Evolutionary conservation across 1,284 basidiomycete genomes (phyloP).

Genomic region (Tilletia horrida): DNA sequence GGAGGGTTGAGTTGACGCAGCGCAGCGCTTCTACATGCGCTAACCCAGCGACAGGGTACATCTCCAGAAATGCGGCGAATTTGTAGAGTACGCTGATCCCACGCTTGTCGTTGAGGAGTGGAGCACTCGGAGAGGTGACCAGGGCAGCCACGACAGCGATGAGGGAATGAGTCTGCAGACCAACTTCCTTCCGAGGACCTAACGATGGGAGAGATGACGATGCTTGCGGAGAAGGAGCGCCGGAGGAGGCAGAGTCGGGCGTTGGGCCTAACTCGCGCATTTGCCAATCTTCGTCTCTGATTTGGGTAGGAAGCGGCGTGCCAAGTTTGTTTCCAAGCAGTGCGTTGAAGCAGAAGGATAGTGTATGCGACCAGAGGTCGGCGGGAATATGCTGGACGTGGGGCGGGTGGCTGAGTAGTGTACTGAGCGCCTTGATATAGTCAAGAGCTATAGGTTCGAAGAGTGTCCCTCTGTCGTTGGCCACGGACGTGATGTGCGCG

Average conservation of each 20-base stretch:
- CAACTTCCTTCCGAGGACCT: neutral
- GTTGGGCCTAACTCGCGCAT: neutral
- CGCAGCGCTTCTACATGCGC: constrained; percentile 37
- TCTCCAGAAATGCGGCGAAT: constrained; percentile 29
- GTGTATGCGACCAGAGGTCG: constrained; percentile 67
- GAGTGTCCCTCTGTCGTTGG: constrained; percentile 61
- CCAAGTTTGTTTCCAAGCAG: constrained; percentile 31
- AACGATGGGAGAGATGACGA: neutral
- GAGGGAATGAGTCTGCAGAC: neutral
- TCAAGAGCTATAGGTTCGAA: constrained; percentile 69
- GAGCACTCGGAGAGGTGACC: constrained; percentile 23
- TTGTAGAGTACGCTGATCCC: constrained; percentile 33
- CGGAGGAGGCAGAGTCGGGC: neutral
- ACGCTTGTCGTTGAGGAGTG: constrained; percentile 24
- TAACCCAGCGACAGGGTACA: constrained; percentile 30
- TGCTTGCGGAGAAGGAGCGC: neutral
- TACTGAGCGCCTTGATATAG: constrained; percentile 74
- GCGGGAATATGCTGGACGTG: constrained; percentile 74
- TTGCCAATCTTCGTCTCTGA: neutral
- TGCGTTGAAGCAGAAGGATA: constrained; percentile 66
- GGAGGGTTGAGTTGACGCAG: constrained; percentile 32
- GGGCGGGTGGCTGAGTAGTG: constrained; percentile 65
- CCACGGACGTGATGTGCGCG: constrained; percentile 60
- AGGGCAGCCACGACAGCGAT: neutral
- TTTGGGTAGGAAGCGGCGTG: neutral